A percentile compares a stretch with the other conserved stretches of the same genome.
phyloP scores from a whole-genome alignment of 352 stramenopile species.

The Globisporangium iwayamae region DNA sequence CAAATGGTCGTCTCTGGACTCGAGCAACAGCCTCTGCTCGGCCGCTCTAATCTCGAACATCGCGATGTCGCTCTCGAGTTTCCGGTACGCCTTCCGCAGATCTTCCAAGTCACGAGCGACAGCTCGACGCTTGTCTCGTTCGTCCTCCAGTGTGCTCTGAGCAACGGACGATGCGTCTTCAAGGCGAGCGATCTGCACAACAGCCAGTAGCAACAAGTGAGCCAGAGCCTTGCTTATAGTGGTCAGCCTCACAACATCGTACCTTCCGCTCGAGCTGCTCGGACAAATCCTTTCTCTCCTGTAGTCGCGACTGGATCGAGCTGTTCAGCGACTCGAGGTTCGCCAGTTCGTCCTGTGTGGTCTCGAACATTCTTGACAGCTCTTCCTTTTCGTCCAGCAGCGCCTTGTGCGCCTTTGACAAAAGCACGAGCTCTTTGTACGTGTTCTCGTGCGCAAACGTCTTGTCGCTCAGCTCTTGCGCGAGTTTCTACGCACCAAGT shows the following conservation, averaged over 20 bases:
- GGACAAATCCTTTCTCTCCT: conserved; percentile 60
- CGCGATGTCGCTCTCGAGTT: conserved; percentile 61
- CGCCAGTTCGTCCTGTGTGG: conserved; percentile 41
- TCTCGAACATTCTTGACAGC: conserved; percentile 43
- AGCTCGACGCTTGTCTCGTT: conserved; percentile 48
- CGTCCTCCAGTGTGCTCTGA: conserved; percentile 56
- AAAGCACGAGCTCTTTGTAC: conserved; percentile 76
- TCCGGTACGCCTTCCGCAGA: conserved; percentile 57
- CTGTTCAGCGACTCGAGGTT: conserved; percentile 57
- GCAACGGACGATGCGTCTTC: conserved; percentile 41
- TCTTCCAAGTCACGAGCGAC: conserved; percentile 57
- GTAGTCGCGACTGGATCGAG: conserved; percentile 48
- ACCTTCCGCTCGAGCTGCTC: conserved; percentile 70
- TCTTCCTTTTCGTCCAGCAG: conserved; percentile 56
- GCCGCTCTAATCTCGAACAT: conserved; percentile 58
- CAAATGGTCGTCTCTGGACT: conserved; percentile 63
- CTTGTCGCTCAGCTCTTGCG: conserved; percentile 58
- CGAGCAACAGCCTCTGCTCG: conserved; percentile 50
- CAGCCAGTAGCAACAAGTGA: background rate
- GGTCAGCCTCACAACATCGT: background rate
- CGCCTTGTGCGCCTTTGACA: conserved; percentile 77
- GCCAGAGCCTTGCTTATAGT: background rate
- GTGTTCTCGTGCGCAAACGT: conserved; percentile 55
- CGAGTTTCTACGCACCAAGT: conserved; percentile 32
- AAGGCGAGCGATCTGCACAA: conserved; percentile 40